A percentile compares a stretch with the other conserved stretches of the same genome.
These are phyloP conservation scores for Spizellomyces punctatus DNA, from an alignment of 192 early-diverging fungal species.

Conservation along the genomic window DNA sequence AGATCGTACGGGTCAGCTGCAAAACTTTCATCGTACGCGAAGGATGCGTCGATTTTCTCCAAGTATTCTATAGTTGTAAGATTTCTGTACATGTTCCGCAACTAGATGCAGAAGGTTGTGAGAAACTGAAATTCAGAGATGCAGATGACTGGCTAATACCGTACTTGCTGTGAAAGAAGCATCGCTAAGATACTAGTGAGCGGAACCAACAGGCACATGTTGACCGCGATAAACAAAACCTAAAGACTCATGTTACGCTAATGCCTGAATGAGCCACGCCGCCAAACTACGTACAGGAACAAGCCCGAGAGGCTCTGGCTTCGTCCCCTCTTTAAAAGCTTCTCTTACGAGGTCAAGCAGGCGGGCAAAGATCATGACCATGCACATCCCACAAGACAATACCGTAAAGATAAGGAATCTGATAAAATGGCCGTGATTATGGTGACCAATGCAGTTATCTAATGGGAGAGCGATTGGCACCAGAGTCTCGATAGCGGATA, in stretches of 20 bases:
- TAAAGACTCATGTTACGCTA: not conserved
- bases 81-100: slow-evolving; percentile 10
- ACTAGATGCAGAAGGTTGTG: not conserved
- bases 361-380: slow-evolving; percentile 13
- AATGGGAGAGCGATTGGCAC: not conserved
- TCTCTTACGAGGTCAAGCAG: slow-evolving; percentile 2
- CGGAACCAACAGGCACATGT: slow-evolving; percentile 18
- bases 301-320: no score
- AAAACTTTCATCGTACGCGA: slow-evolving; percentile 5
- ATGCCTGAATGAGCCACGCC: no score
- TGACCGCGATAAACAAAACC: slow-evolving; percentile 17
- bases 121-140: not conserved
- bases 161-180: slow-evolving; percentile 27
- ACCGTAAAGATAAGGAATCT: slow-evolving; percentile 21
- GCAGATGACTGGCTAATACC: not conserved
- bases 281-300: no score
- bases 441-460: slow-evolving; percentile 30
- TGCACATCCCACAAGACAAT: slow-evolving; percentile 8
- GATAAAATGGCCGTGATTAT: slow-evolving; percentile 26
- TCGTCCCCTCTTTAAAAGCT: not conserved
- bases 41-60: slow-evolving; percentile 9
- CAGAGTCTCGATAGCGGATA: not conserved
- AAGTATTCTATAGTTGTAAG: slow-evolving; percentile 30
- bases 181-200: slow-evolving; percentile 19
- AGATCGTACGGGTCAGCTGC: slow-evolving; percentile 11